Conservation (phyloP, 495 filamentous ascomycete genomes). For the Pyrenula massariospora region DNA sequence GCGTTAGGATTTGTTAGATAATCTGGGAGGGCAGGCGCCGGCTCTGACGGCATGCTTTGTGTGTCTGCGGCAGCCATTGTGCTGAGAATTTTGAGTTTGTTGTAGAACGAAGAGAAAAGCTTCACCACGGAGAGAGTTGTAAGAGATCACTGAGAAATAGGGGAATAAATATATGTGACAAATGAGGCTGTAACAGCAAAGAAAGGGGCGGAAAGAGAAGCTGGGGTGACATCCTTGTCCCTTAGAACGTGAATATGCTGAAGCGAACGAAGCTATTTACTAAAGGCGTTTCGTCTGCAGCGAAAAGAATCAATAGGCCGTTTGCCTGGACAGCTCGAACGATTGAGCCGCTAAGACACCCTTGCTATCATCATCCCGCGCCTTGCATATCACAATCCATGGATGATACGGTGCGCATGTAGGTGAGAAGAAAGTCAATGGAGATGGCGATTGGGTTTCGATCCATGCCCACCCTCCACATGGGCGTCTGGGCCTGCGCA, state of each 20-base stretch:
- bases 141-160: background rate
- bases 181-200: background rate
- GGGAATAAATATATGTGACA: background rate
- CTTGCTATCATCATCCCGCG: background rate
- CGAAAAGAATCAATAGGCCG: background rate
- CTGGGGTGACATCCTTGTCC: background rate
- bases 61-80: background rate
- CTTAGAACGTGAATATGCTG: background rate
- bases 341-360: background rate
- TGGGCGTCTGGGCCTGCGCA: background rate
- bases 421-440: background rate
- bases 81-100: too few species aligned
- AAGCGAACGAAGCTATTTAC: background rate
- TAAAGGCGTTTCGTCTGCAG: background rate
- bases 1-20: slow-evolving; percentile 49
- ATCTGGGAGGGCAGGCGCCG: slow-evolving; percentile 28
- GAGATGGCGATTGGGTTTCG: background rate
- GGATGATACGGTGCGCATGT: background rate
- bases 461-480: background rate
- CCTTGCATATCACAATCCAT: background rate
- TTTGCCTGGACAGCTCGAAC: background rate
- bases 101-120: too few species aligned
- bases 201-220: background rate
- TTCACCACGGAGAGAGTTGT: background rate
- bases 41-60: background rate